These are phyloP conservation scores for Gentiana dahurica DNA, from an alignment of 257 asterid species.

Conservation along the genomic window DNA sequence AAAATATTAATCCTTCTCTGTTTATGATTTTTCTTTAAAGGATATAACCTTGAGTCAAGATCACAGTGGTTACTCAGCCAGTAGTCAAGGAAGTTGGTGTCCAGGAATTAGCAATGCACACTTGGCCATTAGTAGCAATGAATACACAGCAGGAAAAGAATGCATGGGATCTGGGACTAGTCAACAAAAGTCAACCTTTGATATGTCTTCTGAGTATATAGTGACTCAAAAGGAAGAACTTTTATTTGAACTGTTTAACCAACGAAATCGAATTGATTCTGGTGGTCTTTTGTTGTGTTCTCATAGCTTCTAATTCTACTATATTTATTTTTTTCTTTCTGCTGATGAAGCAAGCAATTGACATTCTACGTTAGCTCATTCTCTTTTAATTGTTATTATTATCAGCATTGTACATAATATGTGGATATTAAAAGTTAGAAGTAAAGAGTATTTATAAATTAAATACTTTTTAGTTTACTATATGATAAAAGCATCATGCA, in stretches of 20 bases:
- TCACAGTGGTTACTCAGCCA: conserved; percentile 28
- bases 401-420: no score
- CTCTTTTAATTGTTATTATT: no score
- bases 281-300: conserved; percentile 64
- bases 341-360: no score
- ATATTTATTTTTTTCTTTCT: no score
- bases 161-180: conserved; percentile 8
- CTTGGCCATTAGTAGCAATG: not conserved
- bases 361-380: no score
- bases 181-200: conserved; percentile 23
- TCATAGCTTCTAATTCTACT: conserved; percentile 17
- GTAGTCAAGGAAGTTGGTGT: conserved; percentile 76
- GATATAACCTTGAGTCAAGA: conserved; percentile 20
- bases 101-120: conserved; percentile 19
- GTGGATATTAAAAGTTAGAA: no score
- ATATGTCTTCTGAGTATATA: conserved; percentile 51
- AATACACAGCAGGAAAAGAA: conserved; percentile 14
- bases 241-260: conserved; percentile 51
- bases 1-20: not conserved
- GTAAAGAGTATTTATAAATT: no score
- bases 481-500: no score
- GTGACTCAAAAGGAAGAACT: conserved; percentile 37
- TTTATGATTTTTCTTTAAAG: conserved; percentile 13
- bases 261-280: conserved; percentile 44
- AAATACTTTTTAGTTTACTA: no score